A percentile compares a stretch with the other conserved stretches of the same genome.
Conservation (phyloP, 108 stramenopile species). For the Conticribra weissflogii region DNA sequence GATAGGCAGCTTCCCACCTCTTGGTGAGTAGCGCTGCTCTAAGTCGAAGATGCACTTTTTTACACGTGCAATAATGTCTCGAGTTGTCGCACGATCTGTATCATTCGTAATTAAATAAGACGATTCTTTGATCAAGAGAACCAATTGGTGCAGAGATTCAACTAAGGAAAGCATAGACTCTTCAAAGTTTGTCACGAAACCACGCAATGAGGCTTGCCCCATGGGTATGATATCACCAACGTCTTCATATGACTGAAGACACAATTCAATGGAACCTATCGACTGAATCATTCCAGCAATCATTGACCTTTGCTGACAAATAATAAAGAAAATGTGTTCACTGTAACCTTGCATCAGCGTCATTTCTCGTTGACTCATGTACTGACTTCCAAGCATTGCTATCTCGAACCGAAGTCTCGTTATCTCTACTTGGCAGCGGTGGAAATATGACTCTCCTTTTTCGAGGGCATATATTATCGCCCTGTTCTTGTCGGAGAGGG, state of each 20-base stretch:
- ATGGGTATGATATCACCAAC: constrained; percentile 47
- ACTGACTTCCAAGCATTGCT: constrained; percentile 68
- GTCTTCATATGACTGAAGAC: constrained; percentile 26
- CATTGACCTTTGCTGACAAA: constrained; percentile 59
- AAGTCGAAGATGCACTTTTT: constrained; percentile 35
- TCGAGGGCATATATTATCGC: constrained; percentile 25
- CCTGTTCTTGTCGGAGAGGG: not conserved
- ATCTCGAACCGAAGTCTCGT: constrained; percentile 69
- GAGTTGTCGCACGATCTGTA: constrained; percentile 20
- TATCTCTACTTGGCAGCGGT: constrained; percentile 64
- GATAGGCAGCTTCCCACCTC: constrained; percentile 28
- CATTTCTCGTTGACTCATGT: constrained; percentile 79
- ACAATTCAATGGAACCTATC: constrained; percentile 21
- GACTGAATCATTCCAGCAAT: constrained; percentile 41
- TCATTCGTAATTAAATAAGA: constrained; percentile 32
- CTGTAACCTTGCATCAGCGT: constrained; percentile 70
- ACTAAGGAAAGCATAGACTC: constrained; percentile 22
- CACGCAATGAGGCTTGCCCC: constrained; percentile 35
- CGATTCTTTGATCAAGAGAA: constrained; percentile 48
- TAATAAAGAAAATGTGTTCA: constrained; percentile 61
- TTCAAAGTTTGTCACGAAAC: constrained; percentile 42
- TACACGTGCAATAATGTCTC: constrained; percentile 43
- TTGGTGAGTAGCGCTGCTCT: constrained; percentile 34
- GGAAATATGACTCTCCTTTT: constrained; percentile 72
- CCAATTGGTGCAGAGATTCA: constrained; percentile 56